Conservation (phyloP, 257 asterid species). For the Solanum peruvianum region DNA sequence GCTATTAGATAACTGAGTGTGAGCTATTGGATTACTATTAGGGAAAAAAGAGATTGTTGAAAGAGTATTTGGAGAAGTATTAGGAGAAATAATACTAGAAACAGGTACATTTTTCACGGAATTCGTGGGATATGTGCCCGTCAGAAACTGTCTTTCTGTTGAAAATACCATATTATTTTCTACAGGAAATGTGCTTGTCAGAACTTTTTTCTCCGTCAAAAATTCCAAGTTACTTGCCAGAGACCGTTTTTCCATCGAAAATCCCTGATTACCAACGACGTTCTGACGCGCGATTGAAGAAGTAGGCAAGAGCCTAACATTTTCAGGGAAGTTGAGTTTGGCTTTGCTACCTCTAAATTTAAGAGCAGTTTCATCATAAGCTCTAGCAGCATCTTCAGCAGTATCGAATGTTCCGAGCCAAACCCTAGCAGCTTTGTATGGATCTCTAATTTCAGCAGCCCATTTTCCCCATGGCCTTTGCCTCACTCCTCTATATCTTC, state of each 20-base stretch:
- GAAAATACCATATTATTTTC: background rate
- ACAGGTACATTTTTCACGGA: background rate
- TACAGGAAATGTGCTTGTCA: background rate
- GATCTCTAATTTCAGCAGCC: constrained; percentile 57
- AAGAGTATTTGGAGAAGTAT: background rate
- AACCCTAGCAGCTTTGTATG: constrained; percentile 38
- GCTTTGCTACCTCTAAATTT: constrained; percentile 43
- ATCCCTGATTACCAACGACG: too few relatives aligned
- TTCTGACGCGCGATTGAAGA: background rate
- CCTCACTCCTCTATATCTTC: constrained; percentile 44
- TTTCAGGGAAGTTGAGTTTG: constrained; percentile 51
- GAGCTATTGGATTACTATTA: constrained; percentile 6
- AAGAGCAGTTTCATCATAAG: constrained; percentile 44
- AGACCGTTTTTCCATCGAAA: background rate
- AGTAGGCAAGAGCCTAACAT: constrained; percentile 17
- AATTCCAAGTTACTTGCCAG: background rate
- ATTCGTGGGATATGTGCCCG: background rate
- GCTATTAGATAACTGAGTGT: background rate
- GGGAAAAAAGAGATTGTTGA: background rate
- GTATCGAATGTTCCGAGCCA: constrained; percentile 51
- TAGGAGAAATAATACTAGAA: background rate
- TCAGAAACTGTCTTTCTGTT: background rate
- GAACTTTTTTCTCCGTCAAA: background rate
- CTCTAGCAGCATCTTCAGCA: constrained; percentile 42
- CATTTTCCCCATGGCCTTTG: constrained; percentile 59